These are phyloP conservation scores for Henckelia pumila DNA, from an alignment of 257 asterid genomes.

Conservation along the genomic window DNA sequence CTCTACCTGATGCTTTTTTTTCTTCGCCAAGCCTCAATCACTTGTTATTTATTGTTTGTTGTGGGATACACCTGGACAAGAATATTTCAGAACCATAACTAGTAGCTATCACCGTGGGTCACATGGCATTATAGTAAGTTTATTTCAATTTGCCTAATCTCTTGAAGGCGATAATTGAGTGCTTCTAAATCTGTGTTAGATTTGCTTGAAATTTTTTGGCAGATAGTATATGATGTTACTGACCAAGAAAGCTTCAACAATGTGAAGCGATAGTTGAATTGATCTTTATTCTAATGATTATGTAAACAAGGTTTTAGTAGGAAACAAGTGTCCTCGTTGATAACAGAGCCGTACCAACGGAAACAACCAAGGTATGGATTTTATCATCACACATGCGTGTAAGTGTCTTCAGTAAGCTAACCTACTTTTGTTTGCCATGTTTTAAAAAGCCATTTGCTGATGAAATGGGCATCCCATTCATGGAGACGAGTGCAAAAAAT, in stretches of 20 bases:
- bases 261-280: conserved; percentile 90
- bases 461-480: conserved; percentile 86
- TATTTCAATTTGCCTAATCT: conserved; percentile 23
- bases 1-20: not conserved
- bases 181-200: conserved; percentile 10
- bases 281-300: conserved; percentile 87
- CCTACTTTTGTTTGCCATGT: not conserved
- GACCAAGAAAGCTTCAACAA: conserved; percentile 86
- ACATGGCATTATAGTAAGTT: conserved; percentile 86
- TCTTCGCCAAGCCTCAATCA: not conserved
- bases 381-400: not conserved
- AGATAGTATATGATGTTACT: conserved; percentile 86
- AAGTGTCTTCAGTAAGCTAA: conserved; percentile 8
- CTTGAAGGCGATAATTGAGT: conserved; percentile 7
- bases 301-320: conserved; percentile 84
- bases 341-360: conserved; percentile 74
- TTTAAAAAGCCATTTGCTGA: conserved; percentile 77
- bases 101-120: conserved; percentile 97
- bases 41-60: conserved; percentile 29
- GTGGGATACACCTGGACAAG: conserved; percentile 99
- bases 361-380: conserved; percentile 68
- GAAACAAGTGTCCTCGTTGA: conserved; percentile 84
- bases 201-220: conserved; percentile 30
- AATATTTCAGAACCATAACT: conserved; percentile 89
- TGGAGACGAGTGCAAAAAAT: conserved; percentile 95